A percentile compares a stretch with the other conserved stretches of the same genome.
Conservation (phyloP, 208 protist genomes). For the Acanthamoeba lenticulata region DNA sequence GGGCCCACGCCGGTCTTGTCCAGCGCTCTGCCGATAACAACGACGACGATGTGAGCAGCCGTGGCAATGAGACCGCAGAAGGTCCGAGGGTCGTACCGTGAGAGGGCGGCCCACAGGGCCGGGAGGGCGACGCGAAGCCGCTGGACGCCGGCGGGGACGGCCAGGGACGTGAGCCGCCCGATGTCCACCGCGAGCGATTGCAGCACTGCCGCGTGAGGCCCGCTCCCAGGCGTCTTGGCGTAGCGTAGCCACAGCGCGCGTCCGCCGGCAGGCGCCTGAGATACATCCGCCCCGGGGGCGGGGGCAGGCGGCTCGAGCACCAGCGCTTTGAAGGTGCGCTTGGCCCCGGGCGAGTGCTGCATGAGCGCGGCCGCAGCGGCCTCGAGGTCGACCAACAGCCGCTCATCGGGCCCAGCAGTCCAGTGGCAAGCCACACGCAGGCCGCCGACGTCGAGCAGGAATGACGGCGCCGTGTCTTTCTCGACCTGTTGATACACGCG, state of each 20-base stretch:
- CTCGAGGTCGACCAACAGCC: neutral
- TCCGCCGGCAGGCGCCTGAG: too few species aligned
- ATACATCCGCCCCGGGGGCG: too few species aligned
- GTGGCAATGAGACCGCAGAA: neutral
- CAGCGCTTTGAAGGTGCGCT: neutral
- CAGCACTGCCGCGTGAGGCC: too few species aligned
- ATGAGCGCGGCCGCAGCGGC: neutral
- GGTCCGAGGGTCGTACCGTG: neutral
- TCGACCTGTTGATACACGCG: neutral
- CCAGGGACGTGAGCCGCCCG: too few species aligned
- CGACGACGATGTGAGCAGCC: neutral
- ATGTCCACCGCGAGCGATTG: too few species aligned
- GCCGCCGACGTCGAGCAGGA: neutral
- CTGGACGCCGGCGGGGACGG: too few species aligned
- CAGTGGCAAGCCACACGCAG: neutral
- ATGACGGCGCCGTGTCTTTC: conserved; percentile 11
- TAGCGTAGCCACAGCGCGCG: too few species aligned
- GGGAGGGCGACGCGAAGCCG: neutral
- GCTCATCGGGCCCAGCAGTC: neutral
- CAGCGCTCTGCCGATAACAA: neutral
- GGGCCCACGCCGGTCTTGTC: neutral
- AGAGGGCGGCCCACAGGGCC: neutral
- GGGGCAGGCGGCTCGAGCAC: neutral
- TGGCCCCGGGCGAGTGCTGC: neutral
- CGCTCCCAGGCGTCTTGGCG: too few species aligned